Conservation (phyloP, 257 asterid genomes). For the Penstemon newberryi region DNA sequence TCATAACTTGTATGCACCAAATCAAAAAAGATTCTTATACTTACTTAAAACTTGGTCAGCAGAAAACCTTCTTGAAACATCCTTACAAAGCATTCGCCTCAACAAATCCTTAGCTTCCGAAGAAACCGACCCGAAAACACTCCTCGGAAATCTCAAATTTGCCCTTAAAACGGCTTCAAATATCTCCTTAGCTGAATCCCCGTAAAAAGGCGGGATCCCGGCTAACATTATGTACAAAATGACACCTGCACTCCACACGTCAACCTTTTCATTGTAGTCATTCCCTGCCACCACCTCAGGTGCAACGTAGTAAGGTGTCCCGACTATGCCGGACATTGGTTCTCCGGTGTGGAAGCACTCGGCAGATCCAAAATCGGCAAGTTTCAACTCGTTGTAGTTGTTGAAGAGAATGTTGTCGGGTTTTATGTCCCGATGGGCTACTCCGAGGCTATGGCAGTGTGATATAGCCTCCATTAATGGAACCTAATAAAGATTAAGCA, state of each 20-base stretch:
- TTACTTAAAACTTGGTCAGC: slow-evolving; percentile 61
- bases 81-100: slow-evolving; percentile 57
- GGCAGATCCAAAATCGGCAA: slow-evolving; percentile 83
- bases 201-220: slow-evolving; percentile 61
- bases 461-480: slow-evolving; percentile 81
- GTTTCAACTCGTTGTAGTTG: slow-evolving; percentile 51
- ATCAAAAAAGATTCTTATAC: slow-evolving; percentile 14
- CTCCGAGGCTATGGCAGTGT: slow-evolving; percentile 65
- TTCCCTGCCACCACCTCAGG: slow-evolving; percentile 52
- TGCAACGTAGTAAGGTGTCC: slow-evolving; percentile 64
- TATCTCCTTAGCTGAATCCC: slow-evolving; percentile 48
- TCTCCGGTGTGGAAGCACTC: slow-evolving; percentile 47
- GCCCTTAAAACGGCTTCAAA: slow-evolving; percentile 50
- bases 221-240: slow-evolving; percentile 55
- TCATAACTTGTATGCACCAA: neutral
- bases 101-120: slow-evolving; percentile 57
- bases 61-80: slow-evolving; percentile 45
- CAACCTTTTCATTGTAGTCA: slow-evolving; percentile 54
- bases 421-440: slow-evolving; percentile 78
- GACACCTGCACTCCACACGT: slow-evolving; percentile 67
- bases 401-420: slow-evolving; percentile 75
- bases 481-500: slow-evolving; percentile 31
- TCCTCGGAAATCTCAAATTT: slow-evolving; percentile 55
- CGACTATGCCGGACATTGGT: slow-evolving; percentile 52
- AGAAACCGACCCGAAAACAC: slow-evolving; percentile 44